Conservation (phyloP, 352 stramenopile species). For the Pythium grandisporangium region DNA sequence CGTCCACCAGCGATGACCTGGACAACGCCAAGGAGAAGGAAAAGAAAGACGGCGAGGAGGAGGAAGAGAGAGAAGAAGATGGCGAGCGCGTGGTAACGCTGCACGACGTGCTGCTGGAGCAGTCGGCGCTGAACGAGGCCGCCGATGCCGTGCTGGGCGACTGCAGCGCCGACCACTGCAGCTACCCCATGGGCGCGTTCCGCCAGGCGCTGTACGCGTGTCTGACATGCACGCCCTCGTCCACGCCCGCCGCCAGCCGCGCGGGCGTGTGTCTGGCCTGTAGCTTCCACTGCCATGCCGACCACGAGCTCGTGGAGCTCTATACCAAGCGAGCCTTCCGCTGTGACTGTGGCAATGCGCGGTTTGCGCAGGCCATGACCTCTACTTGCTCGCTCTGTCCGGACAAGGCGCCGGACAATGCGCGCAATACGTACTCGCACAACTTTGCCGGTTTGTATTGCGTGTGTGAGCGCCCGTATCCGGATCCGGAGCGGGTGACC, state of each 20-base stretch:
- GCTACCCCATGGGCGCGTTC: constrained; percentile 56
- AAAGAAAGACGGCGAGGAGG: no score
- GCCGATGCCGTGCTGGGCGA: constrained; percentile 53
- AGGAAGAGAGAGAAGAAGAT: no score
- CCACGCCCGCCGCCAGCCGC: constrained; percentile 16
- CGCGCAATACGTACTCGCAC: constrained; percentile 59
- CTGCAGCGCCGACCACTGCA: constrained; percentile 52
- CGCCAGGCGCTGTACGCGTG: constrained; percentile 64
- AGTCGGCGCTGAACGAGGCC: constrained; percentile 41
- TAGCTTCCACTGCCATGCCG: constrained; percentile 63
- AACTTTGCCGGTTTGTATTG: constrained; percentile 67
- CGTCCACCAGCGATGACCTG: no score
- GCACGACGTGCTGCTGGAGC: constrained; percentile 43
- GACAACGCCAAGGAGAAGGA: no score
- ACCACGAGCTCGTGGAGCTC: constrained; percentile 73
- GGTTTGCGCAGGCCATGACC: constrained; percentile 21
- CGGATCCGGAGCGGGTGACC: constrained; percentile 57
- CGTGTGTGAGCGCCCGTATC: constrained; percentile 64
- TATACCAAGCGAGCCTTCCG: constrained; percentile 73
- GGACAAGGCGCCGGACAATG: constrained; percentile 41
- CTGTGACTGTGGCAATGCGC: constrained; percentile 65
- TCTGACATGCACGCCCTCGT: constrained; percentile 52
- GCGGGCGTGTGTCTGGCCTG: constrained; percentile 62
- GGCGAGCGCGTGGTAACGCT: constrained; percentile 51
- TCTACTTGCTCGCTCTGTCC: constrained; percentile 36